Evolutionary conservation across 139 green algal genomes (phyloP).

Genomic region (Gonium pectorale): DNA sequence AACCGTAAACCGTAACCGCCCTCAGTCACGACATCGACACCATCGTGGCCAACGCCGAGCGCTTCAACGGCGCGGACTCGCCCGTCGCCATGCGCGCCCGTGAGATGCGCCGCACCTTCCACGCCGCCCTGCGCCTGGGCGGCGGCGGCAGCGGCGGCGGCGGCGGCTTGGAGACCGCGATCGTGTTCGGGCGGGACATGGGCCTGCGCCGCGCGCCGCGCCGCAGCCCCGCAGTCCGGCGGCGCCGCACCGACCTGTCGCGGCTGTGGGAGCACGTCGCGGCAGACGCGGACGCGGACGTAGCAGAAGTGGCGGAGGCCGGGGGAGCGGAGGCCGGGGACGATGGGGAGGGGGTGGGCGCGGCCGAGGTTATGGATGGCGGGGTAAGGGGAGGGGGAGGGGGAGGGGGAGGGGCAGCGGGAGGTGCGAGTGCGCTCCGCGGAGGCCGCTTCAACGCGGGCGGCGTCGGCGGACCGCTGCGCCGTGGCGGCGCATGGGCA

Average conservation of each 20-base stretch:
- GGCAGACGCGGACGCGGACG: background rate
- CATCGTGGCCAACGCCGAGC: conserved; percentile 31
- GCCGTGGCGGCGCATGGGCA: background rate
- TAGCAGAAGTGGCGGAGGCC: background rate
- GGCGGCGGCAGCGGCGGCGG: background rate
- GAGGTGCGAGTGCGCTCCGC: background rate
- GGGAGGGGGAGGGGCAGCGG: background rate
- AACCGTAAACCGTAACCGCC: background rate
- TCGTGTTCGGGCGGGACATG: too few relatives aligned
- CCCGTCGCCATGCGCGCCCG: background rate
- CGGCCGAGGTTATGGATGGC: background rate
- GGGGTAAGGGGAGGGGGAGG: background rate
- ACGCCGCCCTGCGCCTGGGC: background rate
- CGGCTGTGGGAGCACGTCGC: conserved; percentile 8
- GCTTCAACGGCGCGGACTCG: conserved; percentile 24
- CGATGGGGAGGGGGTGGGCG: background rate
- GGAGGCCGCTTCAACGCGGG: background rate
- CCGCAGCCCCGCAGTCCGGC: background rate
- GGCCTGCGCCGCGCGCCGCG: background rate
- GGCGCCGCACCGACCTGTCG: background rate
- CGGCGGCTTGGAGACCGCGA: too few relatives aligned
- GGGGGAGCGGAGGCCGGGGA: background rate
- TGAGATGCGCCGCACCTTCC: conserved; percentile 6
- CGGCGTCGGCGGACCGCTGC: background rate
- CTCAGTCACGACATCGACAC: conserved; percentile 27